Evolutionary conservation across 2,329 filamentous ascomycete genomes (phyloP).

Genomic region (Pestalotiopsis sp.): DNA sequence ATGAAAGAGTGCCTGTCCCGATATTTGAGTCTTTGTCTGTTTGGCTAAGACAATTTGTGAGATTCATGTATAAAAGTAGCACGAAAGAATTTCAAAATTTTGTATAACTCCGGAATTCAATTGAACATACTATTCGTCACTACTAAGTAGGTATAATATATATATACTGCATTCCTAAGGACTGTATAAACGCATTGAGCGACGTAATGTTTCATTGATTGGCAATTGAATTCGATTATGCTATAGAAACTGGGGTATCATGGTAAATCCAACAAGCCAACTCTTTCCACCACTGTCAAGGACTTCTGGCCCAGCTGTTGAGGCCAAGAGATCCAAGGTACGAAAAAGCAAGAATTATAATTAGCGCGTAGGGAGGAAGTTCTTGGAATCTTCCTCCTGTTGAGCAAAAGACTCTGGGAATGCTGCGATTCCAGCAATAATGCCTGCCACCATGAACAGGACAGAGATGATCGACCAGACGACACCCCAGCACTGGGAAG

Average conservation of each 20-base stretch:
- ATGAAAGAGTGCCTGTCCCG: too few relatives aligned
- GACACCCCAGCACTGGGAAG: slow-evolving; percentile 79
- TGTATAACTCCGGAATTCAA: too few relatives aligned
- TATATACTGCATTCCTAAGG: too few relatives aligned
- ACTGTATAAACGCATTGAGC: too few relatives aligned
- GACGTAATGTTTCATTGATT: background rate
- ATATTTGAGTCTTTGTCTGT: too few relatives aligned
- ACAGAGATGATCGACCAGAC: slow-evolving; percentile 77
- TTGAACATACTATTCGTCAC: too few relatives aligned
- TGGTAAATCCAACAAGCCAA: background rate
- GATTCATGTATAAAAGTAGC: too few relatives aligned
- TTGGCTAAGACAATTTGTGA: too few relatives aligned
- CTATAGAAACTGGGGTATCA: background rate
- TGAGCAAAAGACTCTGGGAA: slow-evolving; percentile 72
- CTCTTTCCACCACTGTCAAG: background rate
- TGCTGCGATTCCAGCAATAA: slow-evolving; percentile 76
- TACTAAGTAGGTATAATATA: too few relatives aligned
- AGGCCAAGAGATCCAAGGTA: background rate
- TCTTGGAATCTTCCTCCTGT: slow-evolving; percentile 69
- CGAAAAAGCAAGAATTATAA: background rate
- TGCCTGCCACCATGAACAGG: slow-evolving; percentile 71
- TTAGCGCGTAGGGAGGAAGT: slow-evolving; percentile 57
- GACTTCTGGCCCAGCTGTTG: background rate
- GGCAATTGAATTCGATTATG: background rate
- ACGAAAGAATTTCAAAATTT: too few relatives aligned